phyloP scores from a whole-genome alignment of 2,329 filamentous ascomycete genomes.

The Nigrospora osmanthi region DNA sequence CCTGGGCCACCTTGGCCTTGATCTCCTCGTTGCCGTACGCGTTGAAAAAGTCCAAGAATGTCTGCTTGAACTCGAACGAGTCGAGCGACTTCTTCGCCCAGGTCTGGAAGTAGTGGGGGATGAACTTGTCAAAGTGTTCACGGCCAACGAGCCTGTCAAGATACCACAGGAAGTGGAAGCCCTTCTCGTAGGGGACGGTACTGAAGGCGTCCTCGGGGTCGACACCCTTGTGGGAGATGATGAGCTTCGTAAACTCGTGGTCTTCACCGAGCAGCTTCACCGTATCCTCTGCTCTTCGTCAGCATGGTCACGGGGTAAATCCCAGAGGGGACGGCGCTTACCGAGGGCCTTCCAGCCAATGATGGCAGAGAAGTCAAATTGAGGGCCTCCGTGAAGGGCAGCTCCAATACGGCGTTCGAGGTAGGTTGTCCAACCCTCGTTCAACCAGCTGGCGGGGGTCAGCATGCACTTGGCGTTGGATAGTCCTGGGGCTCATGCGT shows the following conservation, averaged over 20 bases:
- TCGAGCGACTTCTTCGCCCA: slow-evolving; percentile 84
- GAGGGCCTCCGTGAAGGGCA: slow-evolving; percentile 70
- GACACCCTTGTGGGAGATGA: slow-evolving; percentile 78
- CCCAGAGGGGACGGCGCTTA: slow-evolving; percentile 18
- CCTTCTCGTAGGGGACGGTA: slow-evolving; percentile 89
- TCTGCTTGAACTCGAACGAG: slow-evolving; percentile 89
- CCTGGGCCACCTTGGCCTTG: slow-evolving; percentile 55
- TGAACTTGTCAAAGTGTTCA: slow-evolving; percentile 89
- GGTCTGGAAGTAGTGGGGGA: slow-evolving; percentile 85
- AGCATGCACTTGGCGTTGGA: background rate
- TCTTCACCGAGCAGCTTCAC: slow-evolving; percentile 72
- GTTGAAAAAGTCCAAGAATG: slow-evolving; percentile 78
- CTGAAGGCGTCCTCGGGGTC: slow-evolving; percentile 96
- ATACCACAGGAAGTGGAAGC: slow-evolving; percentile 88
- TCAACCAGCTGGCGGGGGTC: slow-evolving; percentile 48
- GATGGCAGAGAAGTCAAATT: slow-evolving; percentile 90
- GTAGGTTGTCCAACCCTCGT: slow-evolving; percentile 89
- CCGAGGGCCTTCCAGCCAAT: slow-evolving; percentile 88
- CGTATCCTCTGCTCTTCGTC: slow-evolving; percentile 51
- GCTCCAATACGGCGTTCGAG: slow-evolving; percentile 79
- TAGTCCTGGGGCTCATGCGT: too few relatives aligned
- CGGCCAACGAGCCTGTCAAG: slow-evolving; percentile 80
- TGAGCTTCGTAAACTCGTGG: slow-evolving; percentile 88
- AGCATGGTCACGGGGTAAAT: too few relatives aligned
- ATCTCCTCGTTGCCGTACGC: slow-evolving; percentile 53